These are phyloP conservation scores for Drosera capensis DNA, from an alignment of 148 eudicot genomes.

Conservation along the genomic window DNA sequence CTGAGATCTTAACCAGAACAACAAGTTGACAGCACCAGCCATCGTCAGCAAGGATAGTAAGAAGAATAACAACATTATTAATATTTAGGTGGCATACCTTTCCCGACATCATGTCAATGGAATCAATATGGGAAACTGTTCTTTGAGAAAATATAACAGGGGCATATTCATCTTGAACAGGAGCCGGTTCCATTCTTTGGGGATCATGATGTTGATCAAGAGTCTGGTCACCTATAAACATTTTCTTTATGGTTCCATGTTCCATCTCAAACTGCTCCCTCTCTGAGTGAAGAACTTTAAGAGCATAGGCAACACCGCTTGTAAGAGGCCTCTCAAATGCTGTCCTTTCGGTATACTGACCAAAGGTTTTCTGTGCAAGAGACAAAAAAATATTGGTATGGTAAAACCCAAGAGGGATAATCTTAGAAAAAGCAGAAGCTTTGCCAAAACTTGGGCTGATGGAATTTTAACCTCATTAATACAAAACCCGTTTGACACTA, in stretches of 20 bases:
- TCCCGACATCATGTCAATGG: constrained; percentile 97
- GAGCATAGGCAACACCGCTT: constrained; percentile 93
- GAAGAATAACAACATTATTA: not conserved
- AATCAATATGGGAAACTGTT: constrained; percentile 80
- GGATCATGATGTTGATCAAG: constrained; percentile 56
- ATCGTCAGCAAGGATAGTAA: not conserved
- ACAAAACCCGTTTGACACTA: too few relatives aligned
- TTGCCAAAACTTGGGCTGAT: too few relatives aligned
- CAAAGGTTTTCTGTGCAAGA: constrained; percentile 60
- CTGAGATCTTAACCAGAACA: too few relatives aligned
- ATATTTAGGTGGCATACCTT: constrained; percentile 29
- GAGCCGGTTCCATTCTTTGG: constrained; percentile 70
- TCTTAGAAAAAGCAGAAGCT: too few relatives aligned
- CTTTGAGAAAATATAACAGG: constrained; percentile 84
- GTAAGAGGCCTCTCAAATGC: constrained; percentile 94
- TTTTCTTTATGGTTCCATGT: constrained; percentile 79
- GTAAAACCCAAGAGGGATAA: constrained; percentile 3
- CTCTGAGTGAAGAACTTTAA: constrained; percentile 61
- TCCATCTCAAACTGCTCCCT: constrained; percentile 62
- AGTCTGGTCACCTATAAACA: constrained; percentile 74
- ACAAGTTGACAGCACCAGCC: not conserved
- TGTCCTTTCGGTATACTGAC: constrained; percentile 72
- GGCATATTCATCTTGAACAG: constrained; percentile 79
- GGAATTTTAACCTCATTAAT: too few relatives aligned
- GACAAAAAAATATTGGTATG: not conserved